Base-by-base conservation (phyloP, 2,329 filamentous ascomycete genomes). In the Sarocladium strictum region DNA sequence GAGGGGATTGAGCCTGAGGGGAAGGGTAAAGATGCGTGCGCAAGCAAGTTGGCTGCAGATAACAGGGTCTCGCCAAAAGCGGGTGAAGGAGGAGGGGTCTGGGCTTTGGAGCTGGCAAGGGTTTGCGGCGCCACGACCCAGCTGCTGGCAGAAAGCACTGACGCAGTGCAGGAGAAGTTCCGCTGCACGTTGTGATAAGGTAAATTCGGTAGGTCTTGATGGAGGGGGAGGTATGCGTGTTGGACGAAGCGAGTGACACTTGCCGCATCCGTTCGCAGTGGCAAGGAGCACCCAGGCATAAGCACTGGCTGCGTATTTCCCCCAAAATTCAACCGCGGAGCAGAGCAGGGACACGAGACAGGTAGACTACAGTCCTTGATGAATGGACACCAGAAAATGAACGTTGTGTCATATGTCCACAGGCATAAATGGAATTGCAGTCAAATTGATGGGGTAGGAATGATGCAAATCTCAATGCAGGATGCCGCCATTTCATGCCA, bases 401-500 rank as follows among this genome's bases (percentile, higher is more conserved):
- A 24, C 9, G 29, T 6, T 7, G 29, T 47, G 23, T 47, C 24
- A 47, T 47, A 10, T 23, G 19, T 24, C n/a, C n/a, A n/a, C n/a
- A n/a, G n/a, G n/a, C n/a, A n/a, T n/a, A n/a, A n/a, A 47, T 17
- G 11, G 24, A 12, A 27, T 17, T 9, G 9, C 21, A 47, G n/a
- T 47, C n/a, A 47, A n/a, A 27, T 27, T 17, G 19, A 17, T 21
- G 6, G 43, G 24, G 10, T 21, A 15, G 23, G 24, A 4, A 47
- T 47, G 43, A 33, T 51, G 47, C 27, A 51, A 51, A 51, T 35
- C 27, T 35, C 47, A 51, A 51, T 35, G 47, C 40, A 45, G 7
- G 40, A 5, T 45, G 40, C 40, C 40, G 9, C 17, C 40, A 23
- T 21, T 24, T 45, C 23, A 45, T 45, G 40, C 40, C 40, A 45